Evolutionary conservation across 2,329 filamentous ascomycete genomes (phyloP), one percentile per base, ranked within the genome.

Genomic region (Curvularia spicifera): DNA sequence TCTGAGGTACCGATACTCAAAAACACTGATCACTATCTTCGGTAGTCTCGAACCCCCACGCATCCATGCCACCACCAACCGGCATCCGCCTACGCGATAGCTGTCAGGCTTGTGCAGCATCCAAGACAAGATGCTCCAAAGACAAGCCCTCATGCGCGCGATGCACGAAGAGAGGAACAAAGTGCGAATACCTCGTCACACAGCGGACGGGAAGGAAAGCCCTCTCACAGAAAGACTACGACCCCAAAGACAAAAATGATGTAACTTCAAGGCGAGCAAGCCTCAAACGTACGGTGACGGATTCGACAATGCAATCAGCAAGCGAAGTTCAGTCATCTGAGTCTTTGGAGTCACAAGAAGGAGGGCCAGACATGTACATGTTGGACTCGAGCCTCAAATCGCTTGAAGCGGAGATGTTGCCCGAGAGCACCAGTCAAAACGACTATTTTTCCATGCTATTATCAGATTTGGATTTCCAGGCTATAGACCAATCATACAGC

Each of bases 171-270:
- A 49, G 46, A 15, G 46, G 31, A 7, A 49, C 46, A n/a, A 35
- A 18, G 5, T 49, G 46, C 20, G 26, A 49, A n/a, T 49, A 49
- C 5, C 46, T 49, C 5, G 46, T 49, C 29, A 49, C 46, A 37
- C 46, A 49, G 31, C 28, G 46, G 31, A 49, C 46, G 2, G 46
- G 46, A 18, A 49, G 46, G 22, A 49, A 49, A 22, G 46, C 46
- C 20, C 20, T 29, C 4, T 7, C 31, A 1, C 46, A 20, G 40
- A 22, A 20, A 43, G 22, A 43, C 44, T 31, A 26, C n/a, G 44
- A 46, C 18, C 10, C 44, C n/a, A 46, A 46, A 37, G 22, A 49
- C 5, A 35, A n/a, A 31, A 37, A 37, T 15, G 18, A 24, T 29
- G 18, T 3, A 1, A 12, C 9, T n/a, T 5, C 8, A 15, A 31